Conservation (phyloP, 306 rosid genomes). For the Malus asiatica region DNA sequence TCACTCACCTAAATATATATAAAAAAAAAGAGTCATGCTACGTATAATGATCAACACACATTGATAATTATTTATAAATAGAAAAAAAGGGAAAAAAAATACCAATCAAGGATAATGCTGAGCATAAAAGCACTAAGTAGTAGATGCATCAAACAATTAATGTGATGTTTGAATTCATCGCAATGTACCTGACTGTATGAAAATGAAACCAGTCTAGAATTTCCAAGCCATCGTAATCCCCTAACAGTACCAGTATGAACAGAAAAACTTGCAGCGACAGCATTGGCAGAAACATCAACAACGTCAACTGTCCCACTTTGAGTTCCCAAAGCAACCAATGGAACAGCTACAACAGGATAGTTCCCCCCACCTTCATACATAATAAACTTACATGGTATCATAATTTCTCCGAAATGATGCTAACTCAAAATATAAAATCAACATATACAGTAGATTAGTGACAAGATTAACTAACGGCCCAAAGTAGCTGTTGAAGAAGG, state of each 20-base stretch:
- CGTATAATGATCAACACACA: conserved; percentile 1
- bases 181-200: conserved; percentile 74
- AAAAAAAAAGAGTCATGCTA: not conserved
- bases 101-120: not conserved
- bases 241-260: conserved; percentile 75
- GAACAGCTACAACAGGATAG: conserved; percentile 87
- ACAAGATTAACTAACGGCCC: conserved; percentile 77
- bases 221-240: conserved; percentile 98
- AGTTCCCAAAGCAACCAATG: conserved; percentile 96
- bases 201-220: conserved; percentile 95
- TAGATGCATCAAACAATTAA: conserved; percentile 12
- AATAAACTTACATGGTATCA: conserved; percentile 21
- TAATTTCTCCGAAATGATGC: not conserved
- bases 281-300: conserved; percentile 90
- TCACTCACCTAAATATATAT: conserved; percentile 59
- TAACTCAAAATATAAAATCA: conserved; percentile 18
- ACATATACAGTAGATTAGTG: conserved; percentile 23
- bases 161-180: conserved; percentile 5
- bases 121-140: not conserved
- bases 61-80: not conserved
- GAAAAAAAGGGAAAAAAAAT: not conserved
- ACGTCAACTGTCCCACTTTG: conserved; percentile 81
- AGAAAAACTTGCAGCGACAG: conserved; percentile 74
- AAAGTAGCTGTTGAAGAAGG: conserved; percentile 90
- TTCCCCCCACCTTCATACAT: conserved; percentile 83